Conservation (phyloP, 306 rosid species). For the Canavalia ensiformis region DNA sequence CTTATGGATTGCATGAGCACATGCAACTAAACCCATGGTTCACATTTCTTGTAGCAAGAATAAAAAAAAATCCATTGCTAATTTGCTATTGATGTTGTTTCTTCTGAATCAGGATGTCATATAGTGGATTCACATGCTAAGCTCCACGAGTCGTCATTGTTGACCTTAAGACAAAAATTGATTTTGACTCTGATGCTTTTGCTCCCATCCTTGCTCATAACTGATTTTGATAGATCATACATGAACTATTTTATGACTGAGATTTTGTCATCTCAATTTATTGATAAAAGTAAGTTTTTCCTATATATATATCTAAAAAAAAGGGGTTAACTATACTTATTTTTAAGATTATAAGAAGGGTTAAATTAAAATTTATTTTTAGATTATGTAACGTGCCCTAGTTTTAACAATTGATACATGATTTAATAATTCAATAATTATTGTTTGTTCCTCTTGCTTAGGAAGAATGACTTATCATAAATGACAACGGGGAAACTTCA, state of each 20-base stretch:
- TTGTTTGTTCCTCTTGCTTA: background rate
- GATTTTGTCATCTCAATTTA: slow-evolving; percentile 11
- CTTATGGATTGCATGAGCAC: no score
- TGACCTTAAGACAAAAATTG: slow-evolving; percentile 25
- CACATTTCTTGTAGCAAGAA: no score
- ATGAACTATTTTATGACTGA: background rate
- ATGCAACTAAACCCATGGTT: no score
- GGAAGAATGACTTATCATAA: background rate
- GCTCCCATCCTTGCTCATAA: background rate
- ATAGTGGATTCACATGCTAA: background rate
- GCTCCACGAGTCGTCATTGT: background rate
- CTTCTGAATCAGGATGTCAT: background rate
- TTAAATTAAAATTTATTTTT: background rate
- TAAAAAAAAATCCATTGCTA: background rate
- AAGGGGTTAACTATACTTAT: background rate
- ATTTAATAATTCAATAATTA: background rate
- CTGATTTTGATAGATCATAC: slow-evolving; percentile 21
- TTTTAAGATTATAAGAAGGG: background rate
- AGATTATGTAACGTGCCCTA: background rate
- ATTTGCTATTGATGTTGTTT: background rate
- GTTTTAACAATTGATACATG: background rate
- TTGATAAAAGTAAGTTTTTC: background rate
- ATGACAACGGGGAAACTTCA: slow-evolving; percentile 6
- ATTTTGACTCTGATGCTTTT: background rate
- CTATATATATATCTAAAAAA: background rate